Evolutionary conservation across 306 rosid species (phyloP).

Genomic region (Myrica gale): DNA sequence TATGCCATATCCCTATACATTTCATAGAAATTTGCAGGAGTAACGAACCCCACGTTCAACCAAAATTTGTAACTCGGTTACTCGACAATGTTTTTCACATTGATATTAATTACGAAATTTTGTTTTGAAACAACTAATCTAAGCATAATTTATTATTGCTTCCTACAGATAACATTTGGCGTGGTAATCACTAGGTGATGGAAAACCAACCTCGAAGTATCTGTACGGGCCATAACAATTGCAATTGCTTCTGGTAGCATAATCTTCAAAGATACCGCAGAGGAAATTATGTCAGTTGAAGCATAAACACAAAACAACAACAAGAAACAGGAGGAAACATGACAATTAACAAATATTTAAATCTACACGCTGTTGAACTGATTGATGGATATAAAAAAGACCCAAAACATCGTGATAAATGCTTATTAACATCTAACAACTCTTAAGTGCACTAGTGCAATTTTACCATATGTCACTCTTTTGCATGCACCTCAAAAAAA

Average conservation of each 20-base stretch:
- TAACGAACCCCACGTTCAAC: neutral
- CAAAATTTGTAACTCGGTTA: neutral
- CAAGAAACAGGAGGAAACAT: neutral
- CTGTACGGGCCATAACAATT: conserved; percentile 99
- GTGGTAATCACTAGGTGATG: neutral
- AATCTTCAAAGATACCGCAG: conserved; percentile 57
- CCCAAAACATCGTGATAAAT: neutral
- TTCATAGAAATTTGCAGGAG: neutral
- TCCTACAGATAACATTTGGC: neutral
- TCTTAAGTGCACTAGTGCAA: neutral
- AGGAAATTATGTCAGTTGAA: conserved; percentile 22
- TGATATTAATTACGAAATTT: neutral
- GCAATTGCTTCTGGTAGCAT: conserved; percentile 99
- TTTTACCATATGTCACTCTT: neutral
- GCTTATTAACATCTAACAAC: neutral
- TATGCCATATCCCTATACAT: neutral
- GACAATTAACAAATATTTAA: neutral
- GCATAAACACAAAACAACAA: conserved; percentile 8
- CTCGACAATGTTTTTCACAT: neutral
- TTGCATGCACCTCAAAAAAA: neutral
- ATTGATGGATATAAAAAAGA: neutral
- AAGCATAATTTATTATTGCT: neutral
- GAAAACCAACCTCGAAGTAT: conserved; percentile 59
- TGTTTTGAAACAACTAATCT: neutral
- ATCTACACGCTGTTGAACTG: neutral